Percentiles rank a stretch among this genome's conserved stretches.
Conservation (phyloP, 495 filamentous ascomycete species). For the Penicillium canescens region DNA sequence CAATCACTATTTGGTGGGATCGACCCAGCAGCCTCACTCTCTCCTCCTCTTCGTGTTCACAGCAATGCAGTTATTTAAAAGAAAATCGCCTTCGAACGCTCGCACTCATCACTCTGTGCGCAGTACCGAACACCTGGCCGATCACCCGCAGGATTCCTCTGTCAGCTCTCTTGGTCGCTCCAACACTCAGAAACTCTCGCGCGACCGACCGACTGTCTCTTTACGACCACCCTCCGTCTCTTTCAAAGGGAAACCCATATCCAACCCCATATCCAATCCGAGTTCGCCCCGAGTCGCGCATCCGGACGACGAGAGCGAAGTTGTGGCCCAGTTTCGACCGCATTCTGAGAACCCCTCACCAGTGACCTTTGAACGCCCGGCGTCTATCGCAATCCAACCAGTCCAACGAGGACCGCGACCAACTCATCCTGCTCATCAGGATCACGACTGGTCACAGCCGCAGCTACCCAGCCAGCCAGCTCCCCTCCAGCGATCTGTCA, state of each 20-base stretch:
- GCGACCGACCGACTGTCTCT: slow-evolving; percentile 30
- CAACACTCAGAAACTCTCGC: not conserved
- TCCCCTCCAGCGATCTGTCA: slow-evolving; percentile 29
- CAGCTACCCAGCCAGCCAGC: slow-evolving; percentile 12
- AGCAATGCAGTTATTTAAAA: slow-evolving; percentile 36
- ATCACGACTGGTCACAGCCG: slow-evolving; percentile 14
- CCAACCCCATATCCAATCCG: slow-evolving; percentile 25
- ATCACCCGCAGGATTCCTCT: slow-evolving; percentile 13
- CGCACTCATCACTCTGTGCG: slow-evolving; percentile 28
- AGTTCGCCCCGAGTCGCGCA: slow-evolving; percentile 21
- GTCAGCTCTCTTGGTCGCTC: not conserved
- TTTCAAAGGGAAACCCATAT: slow-evolving; percentile 21
- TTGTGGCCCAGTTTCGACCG: slow-evolving; percentile 29
- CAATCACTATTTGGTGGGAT: not conserved
- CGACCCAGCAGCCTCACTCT: slow-evolving; percentile 6
- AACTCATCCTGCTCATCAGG: slow-evolving; percentile 10
- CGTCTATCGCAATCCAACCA: slow-evolving; percentile 18
- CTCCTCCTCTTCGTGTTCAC: slow-evolving; percentile 2
- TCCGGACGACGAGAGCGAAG: slow-evolving; percentile 26
- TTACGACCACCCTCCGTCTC: slow-evolving; percentile 20
- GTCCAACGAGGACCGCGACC: slow-evolving; percentile 11
- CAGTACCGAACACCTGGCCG: slow-evolving; percentile 35
- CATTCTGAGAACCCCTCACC: slow-evolving; percentile 15
- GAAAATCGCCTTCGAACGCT: slow-evolving; percentile 21
- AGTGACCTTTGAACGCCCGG: slow-evolving; percentile 12